phyloP scores from a whole-genome alignment of 2,329 filamentous ascomycete species.

The Ascochyta viciae-villosae region DNA sequence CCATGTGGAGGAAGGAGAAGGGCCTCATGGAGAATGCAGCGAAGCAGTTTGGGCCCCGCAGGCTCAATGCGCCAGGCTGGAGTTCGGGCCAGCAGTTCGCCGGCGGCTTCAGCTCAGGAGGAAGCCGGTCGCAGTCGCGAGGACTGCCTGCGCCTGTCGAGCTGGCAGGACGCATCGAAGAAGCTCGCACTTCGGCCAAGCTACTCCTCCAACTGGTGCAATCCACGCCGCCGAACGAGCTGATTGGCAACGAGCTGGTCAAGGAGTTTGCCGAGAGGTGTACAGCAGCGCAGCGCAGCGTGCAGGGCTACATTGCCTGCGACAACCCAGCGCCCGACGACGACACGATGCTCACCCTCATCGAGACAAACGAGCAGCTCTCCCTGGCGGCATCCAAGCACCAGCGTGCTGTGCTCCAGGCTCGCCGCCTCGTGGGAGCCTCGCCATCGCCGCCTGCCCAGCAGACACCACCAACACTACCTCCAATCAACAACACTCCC shows the following conservation, averaged over 20 bases:
- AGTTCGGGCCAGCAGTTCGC: conserved; percentile 30
- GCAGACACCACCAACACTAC: conserved; percentile 8
- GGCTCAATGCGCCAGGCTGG: conserved; percentile 55
- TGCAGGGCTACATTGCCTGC: conserved; percentile 85
- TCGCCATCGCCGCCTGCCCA: conserved; percentile 32
- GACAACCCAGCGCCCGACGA: conserved; percentile 85
- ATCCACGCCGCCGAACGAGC: conserved; percentile 77
- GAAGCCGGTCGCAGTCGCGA: conserved; percentile 26
- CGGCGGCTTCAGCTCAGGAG: conserved; percentile 31
- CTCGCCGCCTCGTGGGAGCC: conserved; percentile 55
- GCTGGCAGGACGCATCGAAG: conserved; percentile 82
- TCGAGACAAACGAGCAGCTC: conserved; percentile 93
- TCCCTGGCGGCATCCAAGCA: conserved; percentile 83
- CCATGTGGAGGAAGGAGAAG: conserved; percentile 89
- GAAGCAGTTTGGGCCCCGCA: conserved; percentile 48
- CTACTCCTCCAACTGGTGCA: conserved; percentile 91
- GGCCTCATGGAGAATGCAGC: conserved; percentile 56
- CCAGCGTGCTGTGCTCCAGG: conserved; percentile 75
- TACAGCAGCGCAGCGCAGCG: conserved; percentile 76
- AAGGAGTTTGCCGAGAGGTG: conserved; percentile 92
- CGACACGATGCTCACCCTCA: conserved; percentile 89
- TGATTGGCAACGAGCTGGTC: conserved; percentile 85
- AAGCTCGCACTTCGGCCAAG: conserved; percentile 88
- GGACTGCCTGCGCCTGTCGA: conserved; percentile 72
- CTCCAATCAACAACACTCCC: conserved; percentile 14